phyloP scores from a whole-genome alignment of 2,329 filamentous ascomycete genomes.

The Tympanopsis confertula region DNA sequence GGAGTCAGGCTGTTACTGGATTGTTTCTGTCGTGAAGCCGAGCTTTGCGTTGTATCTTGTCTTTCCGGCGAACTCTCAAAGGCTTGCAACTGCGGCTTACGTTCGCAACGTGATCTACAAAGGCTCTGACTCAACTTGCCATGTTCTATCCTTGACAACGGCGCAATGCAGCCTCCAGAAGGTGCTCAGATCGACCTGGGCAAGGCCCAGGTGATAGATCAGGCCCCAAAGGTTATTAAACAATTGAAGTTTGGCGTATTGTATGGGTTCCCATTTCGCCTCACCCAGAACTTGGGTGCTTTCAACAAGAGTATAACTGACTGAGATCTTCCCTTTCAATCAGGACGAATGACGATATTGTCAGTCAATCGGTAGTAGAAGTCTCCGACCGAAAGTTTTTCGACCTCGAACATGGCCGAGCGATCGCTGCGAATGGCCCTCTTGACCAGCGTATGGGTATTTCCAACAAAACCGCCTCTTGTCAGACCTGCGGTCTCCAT shows the following conservation, averaged over 20 bases:
- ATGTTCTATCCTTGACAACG: not conserved
- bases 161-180: constrained; percentile 1
- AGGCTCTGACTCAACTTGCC: no score
- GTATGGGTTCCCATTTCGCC: not conserved
- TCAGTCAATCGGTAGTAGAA: constrained; percentile 88
- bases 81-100: no score
- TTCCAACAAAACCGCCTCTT: constrained; percentile 70
- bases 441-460: constrained; percentile 82
- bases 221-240: not conserved
- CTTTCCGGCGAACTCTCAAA: no score
- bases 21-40: no score
- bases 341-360: constrained; percentile 84
- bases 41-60: no score
- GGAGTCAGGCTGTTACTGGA: no score
- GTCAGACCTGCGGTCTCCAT: constrained; percentile 71
- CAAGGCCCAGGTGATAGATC: constrained; percentile 1
- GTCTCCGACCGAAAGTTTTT: constrained; percentile 91
- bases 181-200: constrained; percentile 1
- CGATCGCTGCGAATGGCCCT: constrained; percentile 69
- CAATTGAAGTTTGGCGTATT: not conserved
- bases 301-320: not conserved
- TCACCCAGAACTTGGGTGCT: not conserved
- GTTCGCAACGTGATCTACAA: no score
- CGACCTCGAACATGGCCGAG: constrained; percentile 71
- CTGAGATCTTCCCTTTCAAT: not conserved